Evolutionary conservation across 805 yeast genomes (phyloP).

Genomic region (Tetrapisispora arboricola): DNA sequence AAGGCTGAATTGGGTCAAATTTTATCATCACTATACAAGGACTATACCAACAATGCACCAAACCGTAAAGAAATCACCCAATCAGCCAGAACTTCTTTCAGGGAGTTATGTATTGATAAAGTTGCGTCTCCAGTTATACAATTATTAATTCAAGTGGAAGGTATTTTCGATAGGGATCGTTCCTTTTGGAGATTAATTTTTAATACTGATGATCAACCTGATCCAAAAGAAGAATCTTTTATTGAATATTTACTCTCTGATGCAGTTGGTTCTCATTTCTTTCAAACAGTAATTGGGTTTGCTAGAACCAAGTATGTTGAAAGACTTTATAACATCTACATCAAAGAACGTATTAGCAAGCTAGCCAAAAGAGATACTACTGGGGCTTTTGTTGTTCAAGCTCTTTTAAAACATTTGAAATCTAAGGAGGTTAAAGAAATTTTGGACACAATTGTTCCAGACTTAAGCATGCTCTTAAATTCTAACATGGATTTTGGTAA

Average conservation of each 20-base stretch:
- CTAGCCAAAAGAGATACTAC: conserved; percentile 74
- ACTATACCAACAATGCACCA: conserved; percentile 21
- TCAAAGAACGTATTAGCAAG: conserved; percentile 63
- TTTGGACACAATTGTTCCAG: conserved; percentile 56
- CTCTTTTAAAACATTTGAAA: conserved; percentile 54
- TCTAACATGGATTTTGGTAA: conserved; percentile 64
- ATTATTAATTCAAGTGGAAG: conserved; percentile 68
- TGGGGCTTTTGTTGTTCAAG: conserved; percentile 71
- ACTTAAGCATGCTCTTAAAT: conserved; percentile 48
- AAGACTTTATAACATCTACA: conserved; percentile 58
- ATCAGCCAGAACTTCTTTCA: conserved; percentile 38
- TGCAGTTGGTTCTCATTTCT: conserved; percentile 88
- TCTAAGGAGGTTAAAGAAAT: conserved; percentile 52
- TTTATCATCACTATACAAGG: conserved; percentile 32
- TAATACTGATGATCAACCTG: conserved; percentile 39
- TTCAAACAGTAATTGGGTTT: conserved; percentile 58
- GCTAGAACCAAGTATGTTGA: conserved; percentile 61
- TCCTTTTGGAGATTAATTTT: conserved; percentile 59
- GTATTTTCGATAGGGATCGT: conserved; percentile 65
- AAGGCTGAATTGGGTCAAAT: conserved; percentile 47
- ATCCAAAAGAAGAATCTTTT: conserved; percentile 62
- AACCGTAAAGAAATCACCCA: conserved; percentile 23
- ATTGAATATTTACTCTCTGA: conserved; percentile 78
- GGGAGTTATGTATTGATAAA: conserved; percentile 69
- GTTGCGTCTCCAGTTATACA: conserved; percentile 85